Evolutionary conservation across 495 filamentous ascomycete species (phyloP).

Genomic region (Penicillium roqueforti): DNA sequence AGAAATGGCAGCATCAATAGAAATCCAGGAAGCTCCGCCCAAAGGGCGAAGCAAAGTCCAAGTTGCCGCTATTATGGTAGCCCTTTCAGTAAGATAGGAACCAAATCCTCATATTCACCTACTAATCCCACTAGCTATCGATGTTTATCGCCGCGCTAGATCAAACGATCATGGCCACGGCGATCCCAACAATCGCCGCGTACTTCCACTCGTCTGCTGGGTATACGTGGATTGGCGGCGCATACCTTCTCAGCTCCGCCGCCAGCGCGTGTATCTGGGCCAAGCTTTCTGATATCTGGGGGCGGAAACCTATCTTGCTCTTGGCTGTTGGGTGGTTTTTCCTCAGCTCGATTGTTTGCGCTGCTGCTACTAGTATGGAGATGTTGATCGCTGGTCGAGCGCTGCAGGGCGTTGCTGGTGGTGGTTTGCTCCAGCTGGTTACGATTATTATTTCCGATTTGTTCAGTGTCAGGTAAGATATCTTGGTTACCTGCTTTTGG

Average conservation of each 20-base stretch:
- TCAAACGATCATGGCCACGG: conserved; percentile 58
- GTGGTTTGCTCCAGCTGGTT: conserved; percentile 50
- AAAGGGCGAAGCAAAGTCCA: conserved; percentile 18
- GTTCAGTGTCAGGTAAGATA: conserved; percentile 51
- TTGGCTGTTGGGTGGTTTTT: conserved; percentile 44
- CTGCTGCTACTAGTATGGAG: conserved; percentile 44
- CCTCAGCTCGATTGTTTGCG: conserved; percentile 45
- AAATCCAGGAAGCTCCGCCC: conserved; percentile 13
- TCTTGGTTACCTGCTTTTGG: neutral
- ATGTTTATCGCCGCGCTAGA: conserved; percentile 60
- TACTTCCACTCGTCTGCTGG: conserved; percentile 56
- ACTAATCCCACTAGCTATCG: conserved; percentile 11
- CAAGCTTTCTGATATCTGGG: conserved; percentile 59
- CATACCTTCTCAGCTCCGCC: conserved; percentile 56
- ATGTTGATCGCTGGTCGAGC: conserved; percentile 54
- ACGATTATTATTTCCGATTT: conserved; percentile 55
- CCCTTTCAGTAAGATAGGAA: conserved; percentile 22
- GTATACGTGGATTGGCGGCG: conserved; percentile 64
- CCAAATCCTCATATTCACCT: neutral
- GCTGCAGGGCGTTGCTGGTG: conserved; percentile 53
- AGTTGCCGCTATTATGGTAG: conserved; percentile 24
- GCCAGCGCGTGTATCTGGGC: conserved; percentile 54
- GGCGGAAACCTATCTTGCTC: conserved; percentile 51
- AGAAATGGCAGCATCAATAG: conserved; percentile 7
- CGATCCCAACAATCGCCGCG: conserved; percentile 54